A percentile compares a stretch with the other conserved stretches of the same genome.
phyloP scores from a whole-genome alignment of 768 basidiomycete genomes.

The Pulveroboletus ravenelii region DNA sequence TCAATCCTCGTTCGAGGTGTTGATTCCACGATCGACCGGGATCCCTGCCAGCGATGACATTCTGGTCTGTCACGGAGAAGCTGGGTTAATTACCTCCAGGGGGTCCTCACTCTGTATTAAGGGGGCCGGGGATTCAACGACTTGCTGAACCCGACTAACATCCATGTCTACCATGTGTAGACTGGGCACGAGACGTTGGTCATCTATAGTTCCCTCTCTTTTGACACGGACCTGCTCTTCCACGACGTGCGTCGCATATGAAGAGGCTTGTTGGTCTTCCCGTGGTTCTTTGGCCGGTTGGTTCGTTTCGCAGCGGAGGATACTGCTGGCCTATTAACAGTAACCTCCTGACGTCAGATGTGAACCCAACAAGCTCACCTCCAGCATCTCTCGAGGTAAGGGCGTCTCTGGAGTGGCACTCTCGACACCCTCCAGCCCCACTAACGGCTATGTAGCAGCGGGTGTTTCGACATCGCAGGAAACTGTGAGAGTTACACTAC shows the following conservation, averaged over 20 bases:
- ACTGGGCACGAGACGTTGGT: neutral
- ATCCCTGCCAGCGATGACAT: conserved; percentile 12
- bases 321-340: conserved; percentile 5
- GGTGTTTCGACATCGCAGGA: neutral
- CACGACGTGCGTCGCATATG: neutral
- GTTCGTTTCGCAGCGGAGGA: neutral
- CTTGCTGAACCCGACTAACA: neutral
- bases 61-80: neutral
- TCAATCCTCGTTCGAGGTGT: conserved; percentile 22
- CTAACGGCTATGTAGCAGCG: neutral
- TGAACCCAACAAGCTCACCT: conserved; percentile 14
- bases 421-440: neutral
- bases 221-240: conserved; percentile 1
- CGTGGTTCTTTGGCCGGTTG: conserved; percentile 29
- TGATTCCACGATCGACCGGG: conserved; percentile 3
- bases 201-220: neutral
- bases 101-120: conserved; percentile 2
- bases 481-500: neutral
- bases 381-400: neutral
- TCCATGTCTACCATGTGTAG: neutral
- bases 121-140: conserved; percentile 1
- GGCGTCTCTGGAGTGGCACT: neutral
- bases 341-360: neutral
- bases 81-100: conserved; percentile 8
- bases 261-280: conserved; percentile 15